Base-by-base conservation (phyloP, 208 protist species). In the Herpetomonas tarakana region DNA sequence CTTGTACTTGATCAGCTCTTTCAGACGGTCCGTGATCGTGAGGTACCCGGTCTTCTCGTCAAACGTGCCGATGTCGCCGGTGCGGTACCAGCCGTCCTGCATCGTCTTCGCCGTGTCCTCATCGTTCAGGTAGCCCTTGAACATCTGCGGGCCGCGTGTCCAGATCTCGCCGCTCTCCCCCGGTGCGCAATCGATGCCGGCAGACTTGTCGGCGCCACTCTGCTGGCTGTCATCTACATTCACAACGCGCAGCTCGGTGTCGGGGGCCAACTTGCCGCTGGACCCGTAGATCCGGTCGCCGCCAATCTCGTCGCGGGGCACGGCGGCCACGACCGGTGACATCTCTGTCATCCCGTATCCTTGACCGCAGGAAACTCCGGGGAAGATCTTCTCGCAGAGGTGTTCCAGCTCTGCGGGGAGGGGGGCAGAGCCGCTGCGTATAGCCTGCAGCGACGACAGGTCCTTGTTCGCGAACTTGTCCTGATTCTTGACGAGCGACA, bases 1-100 rank as follows among this genome's bases (percentile, higher is more conserved):
- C 58, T 96, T 96, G 70, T 76, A 84, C 68, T 97, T 97, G 62
- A 97, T 96, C 22, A 97, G 73, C 58, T 96, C 90, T 62, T 97
- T 97, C 22, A 89, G 58, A 49, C 91, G 73, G 59, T 92, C 88
- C 7, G 69, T 67, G 56, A 93, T 84, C 53, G 66, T 62, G 9
- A 82, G 26, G 21, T 79, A 24, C 28, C 70, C 62, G 12, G 52
- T 73, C 25, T 52, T 35, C 1, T 52, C 67, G 39, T 93, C 81
- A 18, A 80, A 55, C 25, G 69, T 54, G 26, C 76, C 83, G 41
- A 94, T 88, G 53, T 94, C 87, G 45, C 88, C 86, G 21, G 88
- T 93, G 50, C 74, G 76, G 49, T 92, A 70, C 68, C 70, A 93
- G 26, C 78, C 83, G 24, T 91, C 77, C n/a, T 73, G 59, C 11